A percentile compares a stretch with the other conserved stretches of the same genome.
Conservation (phyloP, 208 protist species). For the Tritrichomonas foetus region DNA sequence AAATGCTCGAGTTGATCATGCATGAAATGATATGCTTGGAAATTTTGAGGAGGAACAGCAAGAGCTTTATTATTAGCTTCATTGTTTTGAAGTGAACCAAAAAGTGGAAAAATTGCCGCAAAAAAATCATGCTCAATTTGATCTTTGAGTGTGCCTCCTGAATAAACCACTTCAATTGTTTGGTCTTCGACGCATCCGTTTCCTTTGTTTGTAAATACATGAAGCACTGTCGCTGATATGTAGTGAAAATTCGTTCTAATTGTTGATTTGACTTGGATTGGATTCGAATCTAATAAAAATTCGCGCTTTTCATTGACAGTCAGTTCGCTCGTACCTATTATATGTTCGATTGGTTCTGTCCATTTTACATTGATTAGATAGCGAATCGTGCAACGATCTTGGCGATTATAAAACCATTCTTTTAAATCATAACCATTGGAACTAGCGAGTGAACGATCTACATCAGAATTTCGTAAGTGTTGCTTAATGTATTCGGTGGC, state of each 20-base stretch:
- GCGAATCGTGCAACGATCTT: neutral
- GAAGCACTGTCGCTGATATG: neutral
- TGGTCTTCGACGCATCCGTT: neutral
- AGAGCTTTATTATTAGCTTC: too few relatives aligned
- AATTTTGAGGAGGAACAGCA: neutral
- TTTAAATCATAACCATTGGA: neutral
- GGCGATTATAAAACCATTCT: neutral
- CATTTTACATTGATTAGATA: neutral
- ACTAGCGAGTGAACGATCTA: neutral
- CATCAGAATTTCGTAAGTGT: neutral
- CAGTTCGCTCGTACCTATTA: neutral
- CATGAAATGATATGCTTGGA: neutral
- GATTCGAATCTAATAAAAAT: neutral
- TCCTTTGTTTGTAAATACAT: neutral
- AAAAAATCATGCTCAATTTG: slow-evolving; percentile 2
- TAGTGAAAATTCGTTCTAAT: neutral
- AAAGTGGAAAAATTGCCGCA: neutral
- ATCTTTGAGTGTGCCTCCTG: neutral
- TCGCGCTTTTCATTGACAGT: neutral
- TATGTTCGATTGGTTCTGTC: neutral
- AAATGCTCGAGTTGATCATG: neutral
- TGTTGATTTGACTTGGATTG: neutral
- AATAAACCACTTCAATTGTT: neutral
- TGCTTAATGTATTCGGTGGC: neutral
- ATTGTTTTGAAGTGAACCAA: too few relatives aligned